These are phyloP conservation scores for Hyaloperonospora arabidopsidis DNA, from an alignment of 352 stramenopile genomes.

Conservation along the genomic window DNA sequence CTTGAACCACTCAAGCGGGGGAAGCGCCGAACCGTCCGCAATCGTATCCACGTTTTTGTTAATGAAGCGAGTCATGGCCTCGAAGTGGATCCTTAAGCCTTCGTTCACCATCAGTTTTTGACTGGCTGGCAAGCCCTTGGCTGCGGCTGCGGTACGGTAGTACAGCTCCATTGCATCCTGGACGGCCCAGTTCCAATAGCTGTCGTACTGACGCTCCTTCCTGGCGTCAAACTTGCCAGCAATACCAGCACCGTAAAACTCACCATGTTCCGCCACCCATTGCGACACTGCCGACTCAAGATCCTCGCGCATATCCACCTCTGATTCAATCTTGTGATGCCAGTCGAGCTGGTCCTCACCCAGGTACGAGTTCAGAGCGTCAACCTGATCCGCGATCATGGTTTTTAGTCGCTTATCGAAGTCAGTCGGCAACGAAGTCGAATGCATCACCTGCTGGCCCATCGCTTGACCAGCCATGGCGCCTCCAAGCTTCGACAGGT, in stretches of 20 bases:
- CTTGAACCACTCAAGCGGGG: slow-evolving; percentile 52
- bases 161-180: slow-evolving; percentile 65
- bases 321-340: slow-evolving; percentile 42
- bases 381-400: slow-evolving; percentile 53
- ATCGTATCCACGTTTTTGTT: slow-evolving; percentile 42
- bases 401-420: slow-evolving; percentile 51
- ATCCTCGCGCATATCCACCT: slow-evolving; percentile 44
- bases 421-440: slow-evolving; percentile 30
- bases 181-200: slow-evolving; percentile 77
- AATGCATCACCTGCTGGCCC: slow-evolving; percentile 25
- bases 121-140: slow-evolving; percentile 12
- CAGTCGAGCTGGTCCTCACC: slow-evolving; percentile 45
- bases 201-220: slow-evolving; percentile 72
- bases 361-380: slow-evolving; percentile 40
- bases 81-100: slow-evolving; percentile 34
- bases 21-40: slow-evolving; percentile 25
- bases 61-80: slow-evolving; percentile 49
- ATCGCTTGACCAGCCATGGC: slow-evolving; percentile 26
- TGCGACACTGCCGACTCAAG: slow-evolving; percentile 43
- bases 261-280: slow-evolving; percentile 53
- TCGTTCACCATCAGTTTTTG: slow-evolving; percentile 25
- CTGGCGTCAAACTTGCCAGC: slow-evolving; percentile 52
- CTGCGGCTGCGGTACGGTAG: slow-evolving; percentile 33
- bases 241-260: slow-evolving; percentile 50
- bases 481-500: slow-evolving; percentile 35